phyloP scores from a whole-genome alignment of 495 filamentous ascomycete species.

The Trichoderma virens region DNA sequence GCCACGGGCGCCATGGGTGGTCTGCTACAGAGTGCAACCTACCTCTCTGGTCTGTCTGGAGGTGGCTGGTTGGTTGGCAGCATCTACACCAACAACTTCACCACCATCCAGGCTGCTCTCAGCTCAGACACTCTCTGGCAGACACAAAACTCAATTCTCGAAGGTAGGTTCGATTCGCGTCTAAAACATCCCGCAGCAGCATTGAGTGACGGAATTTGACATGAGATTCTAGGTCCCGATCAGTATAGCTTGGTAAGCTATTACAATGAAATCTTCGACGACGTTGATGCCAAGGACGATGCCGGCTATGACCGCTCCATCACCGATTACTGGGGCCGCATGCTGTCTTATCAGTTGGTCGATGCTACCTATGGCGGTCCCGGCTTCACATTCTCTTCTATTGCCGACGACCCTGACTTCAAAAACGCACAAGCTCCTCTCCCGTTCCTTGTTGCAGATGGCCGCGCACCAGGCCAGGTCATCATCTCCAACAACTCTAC shows the following conservation, averaged over 20 bases:
- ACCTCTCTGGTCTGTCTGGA: constrained; percentile 77
- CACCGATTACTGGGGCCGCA: constrained; percentile 84
- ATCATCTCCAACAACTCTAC: constrained; percentile 71
- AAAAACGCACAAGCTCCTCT: constrained; percentile 64
- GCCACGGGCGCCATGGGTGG: constrained; percentile 69
- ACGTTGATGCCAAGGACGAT: constrained; percentile 56
- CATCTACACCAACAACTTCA: constrained; percentile 86
- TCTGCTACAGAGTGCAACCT: constrained; percentile 75
- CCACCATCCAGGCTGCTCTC: constrained; percentile 53
- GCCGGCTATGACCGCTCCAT: constrained; percentile 70
- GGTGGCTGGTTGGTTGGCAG: constrained; percentile 85
- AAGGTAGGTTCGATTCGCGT: constrained; percentile 21
- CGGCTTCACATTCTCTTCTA: constrained; percentile 80
- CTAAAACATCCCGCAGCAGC: no score
- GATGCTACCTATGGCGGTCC: constrained; percentile 70
- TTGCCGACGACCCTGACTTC: constrained; percentile 62
- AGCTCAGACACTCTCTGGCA: constrained; percentile 59
- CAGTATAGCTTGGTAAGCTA: constrained; percentile 47
- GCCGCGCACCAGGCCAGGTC: constrained; percentile 54
- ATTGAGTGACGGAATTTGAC: constrained; percentile 21
- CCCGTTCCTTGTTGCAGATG: constrained; percentile 75
- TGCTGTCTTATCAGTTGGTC: constrained; percentile 76
- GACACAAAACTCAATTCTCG: constrained; percentile 68
- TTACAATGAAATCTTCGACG: constrained; percentile 53
- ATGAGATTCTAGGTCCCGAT: constrained; percentile 25